Evolutionary conservation across 2,329 filamentous ascomycete species (phyloP), one percentile per base, ranked within the genome.

Genomic region (Fusarium sororula): DNA sequence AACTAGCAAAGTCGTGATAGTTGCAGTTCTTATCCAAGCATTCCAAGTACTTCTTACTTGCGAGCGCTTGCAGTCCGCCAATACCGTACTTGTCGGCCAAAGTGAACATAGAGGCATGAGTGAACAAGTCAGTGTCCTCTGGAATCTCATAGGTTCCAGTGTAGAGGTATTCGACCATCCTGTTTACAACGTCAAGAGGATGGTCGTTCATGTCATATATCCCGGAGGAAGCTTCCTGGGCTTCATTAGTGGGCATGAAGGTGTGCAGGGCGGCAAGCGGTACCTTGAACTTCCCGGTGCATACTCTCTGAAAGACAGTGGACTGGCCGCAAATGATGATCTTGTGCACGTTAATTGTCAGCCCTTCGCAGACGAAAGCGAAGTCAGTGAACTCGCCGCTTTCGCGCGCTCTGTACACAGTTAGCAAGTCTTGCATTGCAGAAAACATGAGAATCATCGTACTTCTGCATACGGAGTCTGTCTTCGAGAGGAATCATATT

Each of bases 401-500:
- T 56, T 56, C 57, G 12, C 42, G 48, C 1, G 45, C 32, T 11
- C 61, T 66, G 2, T 17, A 7, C n/a, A 6, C 0, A 1, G 0
- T 24, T 5, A 51, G 30, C 12, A 24, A 4, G 7, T 32, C 7
- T 3, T 7, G 13, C 3, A 11, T 0, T 1, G 6, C 3, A 22
- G 9, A 1, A 8, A 2, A 13, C 0, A 30, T 17, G 0, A 8
- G 28, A 1, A 26, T 7, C 7, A 2, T 2, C 20, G 1, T 10
- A 60, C 37, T 41, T 54, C 15, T 55, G 28, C 37, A 55, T 55
- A 7, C 58, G 28, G 4, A 41, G 14, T 24, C 28, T 55, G 14
- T 55, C 28, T 7, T 35, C 1, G 5, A 26, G 28, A 9, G 37
- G 6, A 5, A 35, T 54, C 28, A 54, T 60, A 5, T 20, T 44